A percentile compares a stretch with the other conserved stretches of the same genome.
Evolutionary conservation across 495 filamentous ascomycete species (phyloP).

Genomic region (Trichoderma reesei): DNA sequence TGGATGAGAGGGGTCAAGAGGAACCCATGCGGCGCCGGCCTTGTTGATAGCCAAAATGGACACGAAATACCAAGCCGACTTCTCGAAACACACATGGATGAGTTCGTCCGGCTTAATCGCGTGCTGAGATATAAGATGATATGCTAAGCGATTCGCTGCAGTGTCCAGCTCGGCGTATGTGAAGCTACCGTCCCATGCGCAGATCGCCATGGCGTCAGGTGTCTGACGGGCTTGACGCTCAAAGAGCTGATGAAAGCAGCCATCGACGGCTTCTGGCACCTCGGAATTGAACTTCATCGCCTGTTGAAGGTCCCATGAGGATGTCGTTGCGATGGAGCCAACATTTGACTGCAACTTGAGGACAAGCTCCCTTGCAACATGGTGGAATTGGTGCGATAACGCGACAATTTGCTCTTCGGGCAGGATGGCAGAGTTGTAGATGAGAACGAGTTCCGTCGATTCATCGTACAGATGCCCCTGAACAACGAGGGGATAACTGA

Average conservation of each 20-base stretch:
- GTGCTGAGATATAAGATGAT: slow-evolving; percentile 24
- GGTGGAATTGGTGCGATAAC: background rate
- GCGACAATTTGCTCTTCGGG: background rate
- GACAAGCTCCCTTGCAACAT: background rate
- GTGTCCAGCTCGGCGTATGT: slow-evolving; percentile 46
- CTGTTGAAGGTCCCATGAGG: background rate
- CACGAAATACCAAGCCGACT: slow-evolving; percentile 37
- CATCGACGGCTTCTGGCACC: slow-evolving; percentile 11
- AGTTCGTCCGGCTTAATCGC: slow-evolving; percentile 42
- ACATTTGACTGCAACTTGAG: background rate
- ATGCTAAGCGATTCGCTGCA: slow-evolving; percentile 33
- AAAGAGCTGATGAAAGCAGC: slow-evolving; percentile 22
- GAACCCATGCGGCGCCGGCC: slow-evolving; percentile 6
- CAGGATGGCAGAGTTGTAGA: background rate
- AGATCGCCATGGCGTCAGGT: slow-evolving; percentile 18
- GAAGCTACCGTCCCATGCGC: slow-evolving; percentile 50
- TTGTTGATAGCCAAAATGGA: slow-evolving; percentile 31
- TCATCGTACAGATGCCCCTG: background rate
- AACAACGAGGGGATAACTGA: background rate
- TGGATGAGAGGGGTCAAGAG: slow-evolving; percentile 34
- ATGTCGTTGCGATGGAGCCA: background rate
- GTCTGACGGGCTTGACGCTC: slow-evolving; percentile 13
- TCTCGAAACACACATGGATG: slow-evolving; percentile 48
- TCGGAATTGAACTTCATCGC: background rate
- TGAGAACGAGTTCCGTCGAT: background rate